These are phyloP conservation scores for Myxozyma udenii DNA, from an alignment of 805 yeast genomes.

Conservation along the genomic window DNA sequence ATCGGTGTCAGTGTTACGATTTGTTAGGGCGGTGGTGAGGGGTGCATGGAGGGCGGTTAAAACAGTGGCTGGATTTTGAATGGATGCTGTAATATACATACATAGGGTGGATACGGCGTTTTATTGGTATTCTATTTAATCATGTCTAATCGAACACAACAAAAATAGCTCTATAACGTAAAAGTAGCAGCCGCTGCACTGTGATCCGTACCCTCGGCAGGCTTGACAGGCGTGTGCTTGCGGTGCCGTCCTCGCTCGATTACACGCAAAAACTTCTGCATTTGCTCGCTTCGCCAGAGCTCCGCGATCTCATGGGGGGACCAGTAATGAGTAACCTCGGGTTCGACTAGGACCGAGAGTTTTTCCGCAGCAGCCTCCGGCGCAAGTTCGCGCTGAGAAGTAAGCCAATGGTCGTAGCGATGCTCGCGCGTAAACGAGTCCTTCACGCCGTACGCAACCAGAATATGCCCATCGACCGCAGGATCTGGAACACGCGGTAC, in stretches of 20 bases:
- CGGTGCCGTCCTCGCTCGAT: not conserved
- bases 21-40: conserved; percentile 7
- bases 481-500: not conserved
- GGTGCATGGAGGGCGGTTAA: conserved; percentile 3
- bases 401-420: conserved; percentile 15
- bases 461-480: conserved; percentile 11
- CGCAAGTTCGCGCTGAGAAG: conserved; percentile 2
- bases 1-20: conserved; percentile 12
- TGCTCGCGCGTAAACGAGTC: conserved; percentile 15
- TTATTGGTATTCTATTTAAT: not conserved
- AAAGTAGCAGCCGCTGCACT: no score
- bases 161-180: no score
- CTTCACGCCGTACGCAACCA: conserved; percentile 19
- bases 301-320: not conserved
- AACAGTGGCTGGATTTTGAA: conserved; percentile 14
- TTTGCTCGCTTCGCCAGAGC: not conserved
- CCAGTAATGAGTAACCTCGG: not conserved
- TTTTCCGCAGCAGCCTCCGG: not conserved
- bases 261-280: not conserved
- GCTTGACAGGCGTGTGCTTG: no score
- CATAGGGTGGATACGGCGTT: not conserved
- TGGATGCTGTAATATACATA: not conserved
- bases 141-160: not conserved
- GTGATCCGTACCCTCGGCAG: no score
- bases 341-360: not conserved